Conservation (phyloP, 768 basidiomycete species). For the Gautieria morchelliformis region DNA sequence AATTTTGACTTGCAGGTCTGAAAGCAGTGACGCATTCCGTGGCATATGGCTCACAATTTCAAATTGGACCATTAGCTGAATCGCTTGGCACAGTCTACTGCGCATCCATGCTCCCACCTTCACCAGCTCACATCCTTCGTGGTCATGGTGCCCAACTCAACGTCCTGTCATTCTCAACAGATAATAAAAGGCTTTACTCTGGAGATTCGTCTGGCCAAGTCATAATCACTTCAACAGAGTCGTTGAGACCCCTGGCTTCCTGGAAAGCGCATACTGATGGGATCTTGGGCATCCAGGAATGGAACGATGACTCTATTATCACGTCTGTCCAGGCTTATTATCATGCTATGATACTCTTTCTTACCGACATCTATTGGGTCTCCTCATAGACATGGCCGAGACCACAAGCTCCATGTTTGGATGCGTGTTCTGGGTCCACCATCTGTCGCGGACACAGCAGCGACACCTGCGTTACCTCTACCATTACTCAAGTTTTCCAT, state of each 20-base stretch:
- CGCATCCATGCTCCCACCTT: conserved; percentile 25
- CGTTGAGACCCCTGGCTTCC: conserved; percentile 58
- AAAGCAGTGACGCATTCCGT: too few relatives aligned
- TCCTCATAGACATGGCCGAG: conserved; percentile 60
- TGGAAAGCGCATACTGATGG: conserved; percentile 79
- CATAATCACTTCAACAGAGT: conserved; percentile 63
- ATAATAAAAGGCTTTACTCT: conserved; percentile 79
- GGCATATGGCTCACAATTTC: too few relatives aligned
- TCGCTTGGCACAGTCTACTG: not conserved
- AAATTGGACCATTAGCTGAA: too few relatives aligned
- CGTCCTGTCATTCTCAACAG: conserved; percentile 50
- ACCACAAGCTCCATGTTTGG: conserved; percentile 82
- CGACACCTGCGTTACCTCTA: conserved; percentile 34
- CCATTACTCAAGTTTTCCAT: conserved; percentile 57
- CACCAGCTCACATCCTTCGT: conserved; percentile 69
- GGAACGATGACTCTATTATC: conserved; percentile 45
- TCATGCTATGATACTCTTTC: not conserved
- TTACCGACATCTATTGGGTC: not conserved
- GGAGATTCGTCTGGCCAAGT: conserved; percentile 77
- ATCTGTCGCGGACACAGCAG: conserved; percentile 49
- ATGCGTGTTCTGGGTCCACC: conserved; percentile 34
- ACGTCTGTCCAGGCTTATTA: conserved; percentile 48
- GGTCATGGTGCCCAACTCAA: conserved; percentile 57
- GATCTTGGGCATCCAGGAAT: conserved; percentile 73
- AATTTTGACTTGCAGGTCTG: too few relatives aligned